Evolutionary conservation across 768 basidiomycete species (phyloP).

Genomic region (Mycena indigotica): DNA sequence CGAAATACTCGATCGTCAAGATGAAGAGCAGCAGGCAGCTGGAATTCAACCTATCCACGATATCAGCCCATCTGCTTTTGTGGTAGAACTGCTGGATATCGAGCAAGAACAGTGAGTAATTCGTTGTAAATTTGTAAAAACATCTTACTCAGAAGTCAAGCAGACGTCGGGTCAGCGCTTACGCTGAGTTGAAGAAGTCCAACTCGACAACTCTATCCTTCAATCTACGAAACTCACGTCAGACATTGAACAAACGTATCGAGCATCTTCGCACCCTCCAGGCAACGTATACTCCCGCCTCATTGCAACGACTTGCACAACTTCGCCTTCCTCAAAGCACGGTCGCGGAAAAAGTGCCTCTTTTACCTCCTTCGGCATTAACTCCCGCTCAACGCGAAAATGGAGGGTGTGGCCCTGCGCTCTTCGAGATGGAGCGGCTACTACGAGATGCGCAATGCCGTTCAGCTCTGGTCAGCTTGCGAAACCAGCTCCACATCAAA

Average conservation of each 20-base stretch:
- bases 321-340: not conserved
- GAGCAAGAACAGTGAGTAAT: conserved; percentile 31
- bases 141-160: too few relatives aligned
- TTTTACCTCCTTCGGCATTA: conserved; percentile 20
- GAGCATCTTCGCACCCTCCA: conserved; percentile 1
- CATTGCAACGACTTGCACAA: conserved; percentile 1
- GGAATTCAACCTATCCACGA: conserved; percentile 16
- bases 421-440: conserved; percentile 22
- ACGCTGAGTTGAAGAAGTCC: not conserved
- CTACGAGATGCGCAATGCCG: conserved; percentile 24
- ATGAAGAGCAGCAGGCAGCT: conserved; percentile 9
- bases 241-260: not conserved
- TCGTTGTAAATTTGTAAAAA: too few relatives aligned
- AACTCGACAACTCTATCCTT: not conserved
- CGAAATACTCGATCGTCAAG: conserved; percentile 6
- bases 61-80: conserved; percentile 17
- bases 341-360: conserved; percentile 6
- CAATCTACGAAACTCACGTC: not conserved
- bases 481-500: conserved; percentile 25
- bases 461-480: conserved; percentile 22
- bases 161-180: not conserved
- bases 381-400: not conserved
- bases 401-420: conserved; percentile 6
- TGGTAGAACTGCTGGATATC: conserved; percentile 23
- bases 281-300: not conserved